Evolutionary conservation across 805 yeast genomes (phyloP), one percentile per base, ranked within the genome.

Genomic region (Suhomyces sp.): DNA sequence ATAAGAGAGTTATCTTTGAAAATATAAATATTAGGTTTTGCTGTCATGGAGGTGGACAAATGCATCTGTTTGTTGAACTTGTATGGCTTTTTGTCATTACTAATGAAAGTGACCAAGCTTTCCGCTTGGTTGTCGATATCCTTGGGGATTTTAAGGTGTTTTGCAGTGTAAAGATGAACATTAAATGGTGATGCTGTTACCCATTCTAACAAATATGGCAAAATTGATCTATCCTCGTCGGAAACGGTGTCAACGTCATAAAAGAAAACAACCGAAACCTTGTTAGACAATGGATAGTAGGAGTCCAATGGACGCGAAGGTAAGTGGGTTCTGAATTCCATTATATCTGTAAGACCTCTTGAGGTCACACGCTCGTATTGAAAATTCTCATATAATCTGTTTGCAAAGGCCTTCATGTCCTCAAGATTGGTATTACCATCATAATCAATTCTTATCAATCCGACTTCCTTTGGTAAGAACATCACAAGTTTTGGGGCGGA

Each of bases 161-260:
- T 65, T 2, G 80, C 68, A 25, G 70, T 74, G 51, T 65, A 77
- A 5, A 85, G 49, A 42, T 70, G 65, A 5, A 79, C 66, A 45
- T 81, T 73, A 39, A 68, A 62, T 1, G 81, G 80, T 8, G 81
- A 56, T 37, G 74, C 67, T 40, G 83, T 76, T 14, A 81, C 59
- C 9, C 77, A 78, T 36, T 81, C 83, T 27, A 81, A 55, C 27
- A 85, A 47, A 45, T 80, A 73, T 5, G 81, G 79, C 39, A 85
- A 60, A 4, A 83, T 56, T 19, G 73, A 73, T 43, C 70, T 72
- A 56, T 85, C 93, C 51, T 85, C 93, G 2, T 66, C 68, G 1
- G 77, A 66, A 4, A 63, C 61, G 0, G 76, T 63, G 13, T 70
- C 68, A n/a, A 58, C 57, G 38, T 79, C 81, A 49, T 70, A 76